Evolutionary conservation across 2,329 filamentous ascomycete genomes (phyloP), one percentile per base, ranked within the genome.

Genomic region (Penicillium sp.): DNA sequence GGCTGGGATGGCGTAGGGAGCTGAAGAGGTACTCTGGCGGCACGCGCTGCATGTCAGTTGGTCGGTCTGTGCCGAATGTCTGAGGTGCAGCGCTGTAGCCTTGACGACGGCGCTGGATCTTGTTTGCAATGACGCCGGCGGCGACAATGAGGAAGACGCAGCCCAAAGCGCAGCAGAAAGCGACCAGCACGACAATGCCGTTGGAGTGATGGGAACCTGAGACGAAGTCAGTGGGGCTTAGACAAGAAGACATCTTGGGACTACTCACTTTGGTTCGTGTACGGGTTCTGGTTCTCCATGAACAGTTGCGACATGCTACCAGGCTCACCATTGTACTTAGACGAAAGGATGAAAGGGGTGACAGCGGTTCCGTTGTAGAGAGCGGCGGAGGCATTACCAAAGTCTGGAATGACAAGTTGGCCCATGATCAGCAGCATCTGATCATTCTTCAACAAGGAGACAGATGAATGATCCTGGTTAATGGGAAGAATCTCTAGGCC

Each of bases 341-440:
- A 89, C 1, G 93, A 91, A 45, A 99, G 84, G 43, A 92, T 85
- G 75, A 94, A 97, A 0, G 95, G 94, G 55, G 83, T 82, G 73
- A 94, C 87, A 2, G 82, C 80, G 11, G 88, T 92, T 69, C 95
- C 95, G 71, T 98, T 92, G 80, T 91, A 99, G 30, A 97, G 81
- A 7, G 89, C 94, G 8, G 92, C 93, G 14, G 94, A 96, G 6
- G 90, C 92, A 59, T 88, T 89, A 60, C 94, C 93, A 72, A 93
- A 93, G 52, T 81, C 80, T 0, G 89, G 86, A 19, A 98, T 83
- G 65, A 87, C 84, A 67, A 99, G 86, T 56, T 89, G 86, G 42
- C 95, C 95, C n/a, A 92, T 92, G 53, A 98, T 81, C 78, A 99
- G 84, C 38, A 99, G 85, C 4, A 87, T 84, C 73, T 95, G 87